These are phyloP conservation scores for Exophiala lecanii-corni DNA, from an alignment of 2,329 filamentous ascomycete species.

Conservation along the genomic window DNA sequence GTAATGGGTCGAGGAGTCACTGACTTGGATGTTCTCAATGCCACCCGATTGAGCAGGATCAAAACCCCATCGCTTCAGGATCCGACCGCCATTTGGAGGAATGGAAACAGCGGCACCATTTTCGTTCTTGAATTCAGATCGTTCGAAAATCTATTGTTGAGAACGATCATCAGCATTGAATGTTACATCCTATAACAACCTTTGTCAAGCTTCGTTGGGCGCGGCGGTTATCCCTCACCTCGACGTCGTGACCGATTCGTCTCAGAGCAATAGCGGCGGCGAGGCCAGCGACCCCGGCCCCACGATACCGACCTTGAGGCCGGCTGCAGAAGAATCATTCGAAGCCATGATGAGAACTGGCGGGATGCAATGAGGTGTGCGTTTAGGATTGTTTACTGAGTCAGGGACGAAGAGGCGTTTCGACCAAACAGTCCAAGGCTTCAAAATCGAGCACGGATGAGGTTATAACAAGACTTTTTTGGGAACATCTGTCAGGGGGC, in stretches of 20 bases:
- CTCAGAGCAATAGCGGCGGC: constrained; percentile 32
- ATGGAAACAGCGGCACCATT: constrained; percentile 33
- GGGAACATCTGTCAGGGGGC: too few relatives aligned
- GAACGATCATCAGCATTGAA: not conserved
- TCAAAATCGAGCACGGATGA: too few relatives aligned
- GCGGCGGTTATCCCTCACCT: too few relatives aligned
- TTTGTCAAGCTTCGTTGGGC: too few relatives aligned
- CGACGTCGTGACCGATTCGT: constrained; percentile 32
- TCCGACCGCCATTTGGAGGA: constrained; percentile 31
- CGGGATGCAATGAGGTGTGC: too few relatives aligned
- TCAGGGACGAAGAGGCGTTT: not conserved
- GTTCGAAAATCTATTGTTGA: constrained; percentile 29
- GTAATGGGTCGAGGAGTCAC: too few relatives aligned
- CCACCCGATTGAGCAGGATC: constrained; percentile 25
- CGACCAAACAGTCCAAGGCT: too few relatives aligned
- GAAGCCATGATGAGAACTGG: constrained; percentile 3
- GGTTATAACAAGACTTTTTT: too few relatives aligned
- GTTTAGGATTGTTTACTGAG: too few relatives aligned
- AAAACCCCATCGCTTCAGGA: constrained; percentile 30
- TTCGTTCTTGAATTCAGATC: constrained; percentile 32
- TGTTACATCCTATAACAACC: too few relatives aligned
- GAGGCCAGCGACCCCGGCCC: constrained; percentile 34
- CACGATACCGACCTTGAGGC: constrained; percentile 28
- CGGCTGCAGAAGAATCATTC: constrained; percentile 1
- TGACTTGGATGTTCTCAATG: constrained; percentile 25